Evolutionary conservation across 768 basidiomycete species (phyloP), one percentile per base, ranked within the genome.

Genomic region (Amanita subjunquillea): DNA sequence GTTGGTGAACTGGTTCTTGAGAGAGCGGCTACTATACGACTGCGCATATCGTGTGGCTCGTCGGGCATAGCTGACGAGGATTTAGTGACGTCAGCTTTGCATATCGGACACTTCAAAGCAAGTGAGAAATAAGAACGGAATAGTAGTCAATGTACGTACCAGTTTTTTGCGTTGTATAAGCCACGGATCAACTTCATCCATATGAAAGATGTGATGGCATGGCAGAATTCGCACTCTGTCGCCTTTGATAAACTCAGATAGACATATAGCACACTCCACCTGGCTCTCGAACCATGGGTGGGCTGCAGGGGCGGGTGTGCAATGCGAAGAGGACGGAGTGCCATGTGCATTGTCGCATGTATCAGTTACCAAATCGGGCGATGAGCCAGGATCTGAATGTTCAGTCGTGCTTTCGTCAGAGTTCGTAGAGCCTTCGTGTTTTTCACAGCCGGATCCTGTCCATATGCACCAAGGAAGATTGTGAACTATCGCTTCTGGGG

Each of bases 151-250:
- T 37, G 54, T 12, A 74, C 86, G 62, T 62, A 94, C 93, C 66
- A 95, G 68, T 72, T 96, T 96, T 74, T 93, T 91, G 66, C 90
- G 80, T 55, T 87, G 82, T 52, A 94, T 85, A 55, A 98, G 69
- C 95, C 95, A 98, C 57, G 85, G 78, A 64, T 93, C 91, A 37
- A 96, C 80, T 65, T 97, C 95, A 34, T 84, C 77, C 42, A 90
- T 77, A 67, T 98, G 95, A 69, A 96, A 98, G 50, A 98, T 83
- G 64, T 98, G 95, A 44, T 88, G 86, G 62, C 95, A 98, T 1
- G 95, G 95, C 38, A 97, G 64, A 48, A 94, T 89, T 59, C 94
- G 80, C 40, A 97, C 90, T 59, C 82, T 79, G 63, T 98, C 95
- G 2, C 93, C 93, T 61, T 82, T 82, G 38, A 71, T 80, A 59